Conservation (phyloP, 2,329 filamentous ascomycete species). For the Aspergillus sp. region DNA sequence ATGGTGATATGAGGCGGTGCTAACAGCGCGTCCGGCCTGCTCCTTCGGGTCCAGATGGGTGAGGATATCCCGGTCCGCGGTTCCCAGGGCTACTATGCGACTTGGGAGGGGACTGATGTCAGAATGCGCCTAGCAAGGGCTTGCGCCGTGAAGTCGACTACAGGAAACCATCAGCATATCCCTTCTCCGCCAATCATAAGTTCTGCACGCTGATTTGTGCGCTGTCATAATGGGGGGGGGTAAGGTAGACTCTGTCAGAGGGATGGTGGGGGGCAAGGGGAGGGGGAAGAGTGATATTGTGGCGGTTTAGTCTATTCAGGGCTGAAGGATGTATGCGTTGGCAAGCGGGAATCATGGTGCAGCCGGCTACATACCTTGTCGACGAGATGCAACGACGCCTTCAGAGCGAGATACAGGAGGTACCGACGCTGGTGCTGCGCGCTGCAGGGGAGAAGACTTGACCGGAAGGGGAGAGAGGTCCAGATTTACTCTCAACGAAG, state of each 20-base stretch:
- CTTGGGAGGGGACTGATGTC: slow-evolving; percentile 24
- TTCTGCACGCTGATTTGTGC: slow-evolving; percentile 22
- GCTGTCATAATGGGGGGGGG: slow-evolving; percentile 25
- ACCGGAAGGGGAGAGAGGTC: background rate
- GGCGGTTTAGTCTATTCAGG: slow-evolving; percentile 29
- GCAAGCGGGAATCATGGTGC: slow-evolving; percentile 35
- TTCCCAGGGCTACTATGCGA: slow-evolving; percentile 18
- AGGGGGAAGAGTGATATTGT: slow-evolving; percentile 17
- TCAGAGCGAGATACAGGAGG: slow-evolving; percentile 22
- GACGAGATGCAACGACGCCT: slow-evolving; percentile 27
- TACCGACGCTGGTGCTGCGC: slow-evolving; percentile 9
- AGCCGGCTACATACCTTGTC: slow-evolving; percentile 38
- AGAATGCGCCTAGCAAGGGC: slow-evolving; percentile 23
- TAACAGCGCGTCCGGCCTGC: slow-evolving; percentile 17
- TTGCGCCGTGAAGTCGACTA: slow-evolving; percentile 26
- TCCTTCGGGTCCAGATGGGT: slow-evolving; percentile 11
- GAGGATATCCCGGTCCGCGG: slow-evolving; percentile 16
- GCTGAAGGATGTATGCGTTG: slow-evolving; percentile 41
- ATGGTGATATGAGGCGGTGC: slow-evolving; percentile 31
- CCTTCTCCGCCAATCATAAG: slow-evolving; percentile 16
- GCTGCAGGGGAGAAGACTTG: background rate
- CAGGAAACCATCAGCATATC: slow-evolving; percentile 23
- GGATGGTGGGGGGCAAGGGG: slow-evolving; percentile 20
- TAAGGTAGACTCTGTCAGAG: slow-evolving; percentile 7
- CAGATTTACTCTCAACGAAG: background rate